Percentiles rank a stretch among this genome's conserved stretches.
Evolutionary conservation across 2,329 filamentous ascomycete species (phyloP).

Genomic region (Orbilia blumenaviensis): DNA sequence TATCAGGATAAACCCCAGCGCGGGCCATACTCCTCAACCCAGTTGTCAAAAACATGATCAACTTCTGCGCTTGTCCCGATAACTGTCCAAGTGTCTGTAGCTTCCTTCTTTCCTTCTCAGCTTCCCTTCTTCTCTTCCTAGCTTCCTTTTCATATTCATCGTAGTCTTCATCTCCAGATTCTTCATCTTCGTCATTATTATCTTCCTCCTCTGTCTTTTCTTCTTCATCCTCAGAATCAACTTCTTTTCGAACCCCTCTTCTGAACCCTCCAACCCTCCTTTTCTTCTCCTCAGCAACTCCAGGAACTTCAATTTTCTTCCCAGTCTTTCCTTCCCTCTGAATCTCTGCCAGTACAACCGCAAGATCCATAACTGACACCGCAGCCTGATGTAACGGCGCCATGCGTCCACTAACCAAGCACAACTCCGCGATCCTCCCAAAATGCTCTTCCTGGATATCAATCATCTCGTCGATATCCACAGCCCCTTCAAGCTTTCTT

Average conservation of each 20-base stretch:
- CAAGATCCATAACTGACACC: conserved; percentile 35
- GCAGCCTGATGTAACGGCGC: conserved; percentile 43
- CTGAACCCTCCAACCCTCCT: conserved; percentile 7
- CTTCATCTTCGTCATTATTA: conserved; percentile 10
- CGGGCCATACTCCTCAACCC: conserved; percentile 49
- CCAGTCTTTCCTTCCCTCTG: background rate
- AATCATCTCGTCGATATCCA: conserved; percentile 52
- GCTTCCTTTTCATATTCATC: conserved; percentile 4
- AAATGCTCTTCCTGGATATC: conserved; percentile 45
- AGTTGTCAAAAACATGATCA: conserved; percentile 49
- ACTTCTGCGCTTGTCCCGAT: conserved; percentile 33
- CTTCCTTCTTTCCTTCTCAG: conserved; percentile 16
- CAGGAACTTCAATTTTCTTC: conserved; percentile 1
- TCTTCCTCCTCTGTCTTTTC: conserved; percentile 2
- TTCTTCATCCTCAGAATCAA: conserved; percentile 30
- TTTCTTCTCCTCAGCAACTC: conserved; percentile 2
- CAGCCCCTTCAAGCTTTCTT: conserved; percentile 20
- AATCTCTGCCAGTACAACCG: conserved; percentile 14
- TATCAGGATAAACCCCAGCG: conserved; percentile 46
- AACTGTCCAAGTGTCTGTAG: conserved; percentile 13
- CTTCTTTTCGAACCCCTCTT: background rate
- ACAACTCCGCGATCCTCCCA: conserved; percentile 42
- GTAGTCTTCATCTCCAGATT: conserved; percentile 1
- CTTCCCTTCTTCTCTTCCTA: background rate
- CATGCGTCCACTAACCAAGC: conserved; percentile 41